A percentile compares a stretch with the other conserved stretches of the same genome.
Conservation (phyloP, 208 protist species). For the Leishmania martiniquensis region DNA sequence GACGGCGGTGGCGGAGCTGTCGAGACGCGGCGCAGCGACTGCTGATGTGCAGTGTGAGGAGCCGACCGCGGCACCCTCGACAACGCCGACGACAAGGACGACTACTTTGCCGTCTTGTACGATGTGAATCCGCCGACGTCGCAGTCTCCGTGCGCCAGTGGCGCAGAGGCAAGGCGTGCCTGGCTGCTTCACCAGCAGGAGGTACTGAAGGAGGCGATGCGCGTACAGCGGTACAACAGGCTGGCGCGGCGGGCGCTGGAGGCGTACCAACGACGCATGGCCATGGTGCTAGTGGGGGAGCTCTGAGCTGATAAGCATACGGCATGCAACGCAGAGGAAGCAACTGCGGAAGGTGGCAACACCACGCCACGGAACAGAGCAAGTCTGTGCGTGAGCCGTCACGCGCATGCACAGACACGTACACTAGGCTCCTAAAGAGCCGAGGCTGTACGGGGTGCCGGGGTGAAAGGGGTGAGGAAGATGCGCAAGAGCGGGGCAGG, state of each 20-base stretch:
- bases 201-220: conserved; percentile 65
- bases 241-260: conserved; percentile 56
- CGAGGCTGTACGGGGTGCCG: no score
- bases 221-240: conserved; percentile 59
- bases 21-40: neutral
- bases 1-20: neutral
- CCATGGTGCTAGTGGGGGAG: conserved; percentile 7
- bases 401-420: neutral
- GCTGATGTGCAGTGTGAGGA: conserved; percentile 1
- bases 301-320: neutral
- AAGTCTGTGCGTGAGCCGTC: neutral
- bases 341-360: neutral
- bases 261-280: conserved; percentile 29
- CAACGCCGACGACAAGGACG: neutral
- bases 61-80: neutral
- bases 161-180: conserved; percentile 11
- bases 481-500: neutral
- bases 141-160: neutral
- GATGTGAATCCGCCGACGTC: neutral
- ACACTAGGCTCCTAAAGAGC: no score
- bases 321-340: neutral
- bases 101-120: conserved; percentile 11
- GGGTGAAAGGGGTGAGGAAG: neutral
- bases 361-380: neutral
- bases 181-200: conserved; percentile 48